Conservation (phyloP, 257 asterid species). For the Haberlea rhodopensis region DNA sequence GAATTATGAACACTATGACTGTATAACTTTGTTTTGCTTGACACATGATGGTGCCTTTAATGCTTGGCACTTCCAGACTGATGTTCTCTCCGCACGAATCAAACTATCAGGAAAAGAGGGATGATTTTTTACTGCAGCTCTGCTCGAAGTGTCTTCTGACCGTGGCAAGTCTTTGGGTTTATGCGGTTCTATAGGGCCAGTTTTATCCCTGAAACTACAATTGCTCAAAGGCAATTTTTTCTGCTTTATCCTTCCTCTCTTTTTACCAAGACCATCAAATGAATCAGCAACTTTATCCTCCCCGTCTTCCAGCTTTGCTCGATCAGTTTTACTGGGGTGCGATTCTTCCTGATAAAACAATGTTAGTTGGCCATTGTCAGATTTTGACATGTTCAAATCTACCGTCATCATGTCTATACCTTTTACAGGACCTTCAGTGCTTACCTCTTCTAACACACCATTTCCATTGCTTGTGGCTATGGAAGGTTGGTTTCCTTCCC, state of each 20-base stretch:
- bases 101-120: constrained; percentile 39
- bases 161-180: constrained; percentile 34
- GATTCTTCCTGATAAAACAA: constrained; percentile 36
- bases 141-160: constrained; percentile 25
- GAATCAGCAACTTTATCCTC: constrained; percentile 40
- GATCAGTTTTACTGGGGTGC: constrained; percentile 32
- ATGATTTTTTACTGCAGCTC: constrained; percentile 28
- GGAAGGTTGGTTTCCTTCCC: constrained; percentile 32
- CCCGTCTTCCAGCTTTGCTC: constrained; percentile 39
- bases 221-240: constrained; percentile 81
- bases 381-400: constrained; percentile 47
- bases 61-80: constrained; percentile 79
- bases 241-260: constrained; percentile 72
- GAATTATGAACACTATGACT: constrained; percentile 54
- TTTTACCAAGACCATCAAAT: constrained; percentile 52
- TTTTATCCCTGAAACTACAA: constrained; percentile 72
- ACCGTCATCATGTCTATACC: constrained; percentile 38
- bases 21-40: constrained; percentile 74
- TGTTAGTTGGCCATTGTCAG: constrained; percentile 30
- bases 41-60: constrained; percentile 68
- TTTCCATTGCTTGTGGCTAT: constrained; percentile 29
- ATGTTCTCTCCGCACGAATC: constrained; percentile 49
- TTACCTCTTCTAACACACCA: constrained; percentile 32
- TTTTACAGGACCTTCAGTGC: constrained; percentile 34
- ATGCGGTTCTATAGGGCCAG: constrained; percentile 49